Evolutionary conservation across 352 stramenopile species (phyloP), one percentile per base, ranked within the genome.

Genomic region (Pilasporangium apinafurcum): DNA sequence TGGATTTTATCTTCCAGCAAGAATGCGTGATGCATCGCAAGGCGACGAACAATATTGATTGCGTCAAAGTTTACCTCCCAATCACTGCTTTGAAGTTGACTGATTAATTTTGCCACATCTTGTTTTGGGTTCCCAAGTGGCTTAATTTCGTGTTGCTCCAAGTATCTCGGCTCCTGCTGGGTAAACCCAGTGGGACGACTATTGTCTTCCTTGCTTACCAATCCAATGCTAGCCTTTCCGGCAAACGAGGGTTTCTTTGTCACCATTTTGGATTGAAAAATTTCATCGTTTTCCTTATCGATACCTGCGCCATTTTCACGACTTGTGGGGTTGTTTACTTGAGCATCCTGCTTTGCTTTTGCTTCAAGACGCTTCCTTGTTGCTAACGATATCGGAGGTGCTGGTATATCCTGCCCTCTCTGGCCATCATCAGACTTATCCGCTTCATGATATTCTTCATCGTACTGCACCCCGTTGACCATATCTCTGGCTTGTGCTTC

Each of bases 41-140:
- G 51, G 4, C 80, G 62, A 2, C 80, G 69, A 24, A 82, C 52
- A 0, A 48, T 70, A n/a, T 29, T 92, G 14, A 92, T 45, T 3
- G 62, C 69, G 4, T 92, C 70, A 46, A 92, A 89, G 18, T 65
- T 76, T 2, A 43, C 24, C 30, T 87, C 56, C 80, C 80, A 92
- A 38, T 86, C 62, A 16, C 68, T 50, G 9, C 55, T 56, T 0
- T 28, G 41, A 6, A 91, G 51, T 17, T 71, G 57, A 0, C 33
- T 41, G 1, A 82, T 46, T 5, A 73, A 32, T 45, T 68, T 74
- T 7, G 41, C 45, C 3, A 63, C 17, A 6, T 84, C 68, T 18
- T 86, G 68, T 29, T 85, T 87, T 0, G 72, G 43, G 27, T 86
- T 82, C 0, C 44, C 34, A 1, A 89, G 27, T n/a, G 72, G 67